phyloP scores from a whole-genome alignment of 179 eudicot genomes.

The Nepenthes alata region DNA sequence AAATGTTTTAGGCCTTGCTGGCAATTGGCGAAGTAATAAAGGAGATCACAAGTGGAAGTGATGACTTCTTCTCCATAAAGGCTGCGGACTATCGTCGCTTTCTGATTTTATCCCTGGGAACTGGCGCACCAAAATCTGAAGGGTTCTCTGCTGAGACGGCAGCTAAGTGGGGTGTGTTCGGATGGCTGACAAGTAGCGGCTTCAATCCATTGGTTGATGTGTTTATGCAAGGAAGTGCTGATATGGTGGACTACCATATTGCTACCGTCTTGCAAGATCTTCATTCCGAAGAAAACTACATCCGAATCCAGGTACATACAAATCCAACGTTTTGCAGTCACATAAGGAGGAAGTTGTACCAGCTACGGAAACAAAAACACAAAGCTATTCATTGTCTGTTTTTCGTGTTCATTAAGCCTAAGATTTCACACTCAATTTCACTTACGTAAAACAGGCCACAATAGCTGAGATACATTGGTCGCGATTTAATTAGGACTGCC shows the following conservation, averaged over 20 bases:
- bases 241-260: constrained; percentile 45
- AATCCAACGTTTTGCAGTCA: not conserved
- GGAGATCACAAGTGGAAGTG: constrained; percentile 13
- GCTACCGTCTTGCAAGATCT: constrained; percentile 32
- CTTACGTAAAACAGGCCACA: too few species aligned
- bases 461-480: too few species aligned
- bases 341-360: not conserved
- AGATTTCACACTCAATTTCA: too few species aligned
- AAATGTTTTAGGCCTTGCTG: constrained; percentile 20
- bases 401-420: too few species aligned
- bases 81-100: constrained; percentile 28
- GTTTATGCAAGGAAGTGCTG: constrained; percentile 34
- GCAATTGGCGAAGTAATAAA: constrained; percentile 36
- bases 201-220: constrained; percentile 33
- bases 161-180: constrained; percentile 34
- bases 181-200: constrained; percentile 27
- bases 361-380: too few species aligned
- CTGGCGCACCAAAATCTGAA: constrained; percentile 23
- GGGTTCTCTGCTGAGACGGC: constrained; percentile 23
- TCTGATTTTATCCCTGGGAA: constrained; percentile 38
- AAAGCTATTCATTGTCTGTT: too few species aligned
- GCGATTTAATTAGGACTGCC: too few species aligned
- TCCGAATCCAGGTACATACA: constrained; percentile 36
- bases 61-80: constrained; percentile 25
- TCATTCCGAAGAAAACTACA: constrained; percentile 32